Conservation (phyloP, 2,329 filamentous ascomycete genomes). For the Aspergillus sergii region DNA sequence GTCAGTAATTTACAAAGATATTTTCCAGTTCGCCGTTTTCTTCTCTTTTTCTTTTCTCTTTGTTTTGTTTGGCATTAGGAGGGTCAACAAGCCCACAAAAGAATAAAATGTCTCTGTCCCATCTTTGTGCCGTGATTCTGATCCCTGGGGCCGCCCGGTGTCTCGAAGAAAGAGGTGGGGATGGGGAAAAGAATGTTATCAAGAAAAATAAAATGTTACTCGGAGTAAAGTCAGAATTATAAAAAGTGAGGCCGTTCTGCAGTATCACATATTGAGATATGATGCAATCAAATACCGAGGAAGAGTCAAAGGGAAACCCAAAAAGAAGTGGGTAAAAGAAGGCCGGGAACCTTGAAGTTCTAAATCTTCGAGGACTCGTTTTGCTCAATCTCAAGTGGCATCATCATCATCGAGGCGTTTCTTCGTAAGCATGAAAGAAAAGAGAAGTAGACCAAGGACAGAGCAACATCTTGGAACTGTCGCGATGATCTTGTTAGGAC, state of each 20-base stretch:
- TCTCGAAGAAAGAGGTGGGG: background rate
- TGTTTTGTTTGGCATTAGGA: background rate
- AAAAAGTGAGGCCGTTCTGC: background rate
- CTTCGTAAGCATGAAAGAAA: conserved; percentile 15
- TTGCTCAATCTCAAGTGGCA: conserved; percentile 6
- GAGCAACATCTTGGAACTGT: background rate
- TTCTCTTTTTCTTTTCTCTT: background rate
- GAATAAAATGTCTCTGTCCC: background rate
- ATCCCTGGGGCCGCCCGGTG: background rate
- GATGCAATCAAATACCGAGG: background rate
- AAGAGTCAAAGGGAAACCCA: background rate
- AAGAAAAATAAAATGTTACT: conserved; percentile 1
- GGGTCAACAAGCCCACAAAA: background rate
- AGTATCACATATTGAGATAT: background rate
- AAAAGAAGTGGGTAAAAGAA: background rate
- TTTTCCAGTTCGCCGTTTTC: background rate
- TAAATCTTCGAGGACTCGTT: conserved; percentile 2
- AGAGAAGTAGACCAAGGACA: background rate
- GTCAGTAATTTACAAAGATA: conserved; percentile 39
- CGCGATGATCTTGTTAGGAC: background rate
- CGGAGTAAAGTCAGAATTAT: conserved; percentile 11
- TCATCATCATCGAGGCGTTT: conserved; percentile 17
- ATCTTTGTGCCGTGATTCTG: background rate
- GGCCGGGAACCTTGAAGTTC: background rate
- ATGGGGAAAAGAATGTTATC: background rate